Evolutionary conservation across 768 basidiomycete genomes (phyloP).

Genomic region (Termitomyces sp.): DNA sequence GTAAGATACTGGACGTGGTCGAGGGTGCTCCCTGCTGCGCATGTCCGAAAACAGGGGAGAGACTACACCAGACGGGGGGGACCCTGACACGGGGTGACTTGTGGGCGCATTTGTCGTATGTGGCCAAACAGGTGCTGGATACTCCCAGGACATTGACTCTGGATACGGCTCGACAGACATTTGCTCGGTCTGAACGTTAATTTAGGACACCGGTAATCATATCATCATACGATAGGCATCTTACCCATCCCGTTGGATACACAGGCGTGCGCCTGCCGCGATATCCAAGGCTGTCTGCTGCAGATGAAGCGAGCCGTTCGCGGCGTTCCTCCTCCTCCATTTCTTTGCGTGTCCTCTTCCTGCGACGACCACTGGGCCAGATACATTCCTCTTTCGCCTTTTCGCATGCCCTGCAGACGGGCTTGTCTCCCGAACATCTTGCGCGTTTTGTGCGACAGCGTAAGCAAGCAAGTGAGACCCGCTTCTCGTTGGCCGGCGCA

Average conservation of each 20-base stretch:
- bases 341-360: constrained; percentile 11
- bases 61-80: neutral
- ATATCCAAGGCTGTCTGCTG: constrained; percentile 7
- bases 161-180: neutral
- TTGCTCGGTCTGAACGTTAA: neutral
- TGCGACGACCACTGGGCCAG: constrained; percentile 10
- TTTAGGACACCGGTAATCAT: neutral
- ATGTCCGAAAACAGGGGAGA: neutral
- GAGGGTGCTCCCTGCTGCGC: neutral
- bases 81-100: neutral
- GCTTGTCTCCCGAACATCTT: constrained; percentile 13
- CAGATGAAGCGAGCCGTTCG: constrained; percentile 6
- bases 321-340: constrained; percentile 12
- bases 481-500: constrained; percentile 7
- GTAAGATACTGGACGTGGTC: neutral
- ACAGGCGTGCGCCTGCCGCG: constrained; percentile 1
- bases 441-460: constrained; percentile 13
- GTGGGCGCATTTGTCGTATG: neutral
- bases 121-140: constrained; percentile 2
- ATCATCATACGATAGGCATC: neutral
- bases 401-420: constrained; percentile 10
- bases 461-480: constrained; percentile 12
- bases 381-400: constrained; percentile 11
- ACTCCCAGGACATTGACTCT: constrained; percentile 7
- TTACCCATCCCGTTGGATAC: neutral